Evolutionary conservation across 306 rosid species (phyloP).

Genomic region (Lathyrus sativus): DNA sequence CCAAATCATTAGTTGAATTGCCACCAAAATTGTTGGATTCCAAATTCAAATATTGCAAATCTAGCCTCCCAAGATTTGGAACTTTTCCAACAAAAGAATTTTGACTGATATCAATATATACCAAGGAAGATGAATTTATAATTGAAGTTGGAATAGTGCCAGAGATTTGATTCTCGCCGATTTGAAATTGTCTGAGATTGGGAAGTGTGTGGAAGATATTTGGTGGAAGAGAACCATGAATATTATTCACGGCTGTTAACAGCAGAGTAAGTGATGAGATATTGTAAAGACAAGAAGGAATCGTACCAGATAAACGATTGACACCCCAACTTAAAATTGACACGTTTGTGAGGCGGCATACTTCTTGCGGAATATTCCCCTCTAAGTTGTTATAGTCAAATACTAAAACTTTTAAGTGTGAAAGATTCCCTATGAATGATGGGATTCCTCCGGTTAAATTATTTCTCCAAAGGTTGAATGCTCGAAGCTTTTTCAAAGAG

Average conservation of each 20-base stretch:
- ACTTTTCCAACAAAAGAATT: no score
- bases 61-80: no score
- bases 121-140: background rate
- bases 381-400: background rate
- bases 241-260: fast-evolving
- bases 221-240: conserved; percentile 39
- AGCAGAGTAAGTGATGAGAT: background rate
- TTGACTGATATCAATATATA: no score
- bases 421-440: background rate
- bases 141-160: no score
- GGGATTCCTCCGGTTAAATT: no score
- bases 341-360: background rate
- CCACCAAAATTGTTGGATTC: no score
- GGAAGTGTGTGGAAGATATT: no score
- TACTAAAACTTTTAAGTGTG: background rate
- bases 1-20: no score
- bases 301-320: conserved; percentile 24
- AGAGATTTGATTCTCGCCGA: no score
- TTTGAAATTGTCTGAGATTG: no score
- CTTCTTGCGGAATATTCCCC: background rate
- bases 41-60: no score
- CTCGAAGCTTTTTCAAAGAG: background rate
- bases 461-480: background rate
- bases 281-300: conserved; percentile 19
- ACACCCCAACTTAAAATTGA: fast-evolving